Base-by-base conservation (phyloP, 192 early-diverging fungal species). In the Allomyces javanicus region DNA sequence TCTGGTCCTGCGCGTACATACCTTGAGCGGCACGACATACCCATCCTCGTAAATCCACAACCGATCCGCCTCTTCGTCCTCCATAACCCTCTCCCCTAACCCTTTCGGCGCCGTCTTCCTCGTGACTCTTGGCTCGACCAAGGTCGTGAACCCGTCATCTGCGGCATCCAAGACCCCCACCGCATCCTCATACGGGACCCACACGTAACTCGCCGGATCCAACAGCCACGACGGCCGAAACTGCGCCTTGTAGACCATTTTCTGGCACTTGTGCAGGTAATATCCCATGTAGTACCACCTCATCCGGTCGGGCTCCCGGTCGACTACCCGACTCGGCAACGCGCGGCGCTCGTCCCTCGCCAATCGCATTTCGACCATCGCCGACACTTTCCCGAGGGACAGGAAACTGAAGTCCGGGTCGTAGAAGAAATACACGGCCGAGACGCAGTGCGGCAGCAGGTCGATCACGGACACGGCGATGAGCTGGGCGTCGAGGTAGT, bases 181-280 rank as follows among this genome's bases (percentile, higher is more conserved):
- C 21, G 17, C 21, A 2, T 62, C 24, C 33, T 22, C 69, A 2
- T 68, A 33, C 7, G 72, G 70, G 7, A 72, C 67, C 76, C 76
- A 83, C 25, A 58, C 65, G 65, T 77, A 77, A 0, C 75, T 76
- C 24, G 77, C 65, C 24, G 88, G 83, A 67, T 94, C 94, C 17
- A 90, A 73, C 43, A 98, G 74, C 21, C 86, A 84, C 0, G 90
- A 89, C 0, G 93, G 93, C 22, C 82, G 76, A 76, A 87, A 95
- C 58, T 90, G 85, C 9, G 81, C 89, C 72, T 98, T 98, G 75
- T 98, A 98, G 3, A 78, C 76, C 96, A 98, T 98, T 71, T 98
- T 96, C 25, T 71, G 77, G 68, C 93, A 96, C 14, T 77, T 77
- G 61, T 94, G 92, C 61, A 98, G 89, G 70, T 90, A 98, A 73